A percentile compares a stretch with the other conserved stretches of the same genome.
phyloP scores from a whole-genome alignment of 495 filamentous ascomycete genomes.

The Penicillium paxilli region DNA sequence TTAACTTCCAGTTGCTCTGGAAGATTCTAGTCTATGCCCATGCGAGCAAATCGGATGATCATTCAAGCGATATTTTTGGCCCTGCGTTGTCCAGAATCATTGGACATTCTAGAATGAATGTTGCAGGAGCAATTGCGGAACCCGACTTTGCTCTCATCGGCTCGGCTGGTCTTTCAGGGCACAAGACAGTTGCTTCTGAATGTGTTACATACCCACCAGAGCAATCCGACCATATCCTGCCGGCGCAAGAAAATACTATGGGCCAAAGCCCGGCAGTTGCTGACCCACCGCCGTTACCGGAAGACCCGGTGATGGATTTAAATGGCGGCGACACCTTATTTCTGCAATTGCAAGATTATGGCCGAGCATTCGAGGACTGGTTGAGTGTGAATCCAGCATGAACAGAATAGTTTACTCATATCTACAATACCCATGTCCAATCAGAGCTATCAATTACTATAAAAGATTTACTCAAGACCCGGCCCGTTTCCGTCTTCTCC shows the following conservation, averaged over 20 bases:
- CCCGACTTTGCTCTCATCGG: slow-evolving; percentile 35
- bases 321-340: slow-evolving; percentile 23
- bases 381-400: slow-evolving; percentile 23
- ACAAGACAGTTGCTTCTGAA: slow-evolving; percentile 32
- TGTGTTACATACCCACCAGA: slow-evolving; percentile 36
- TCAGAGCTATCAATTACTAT: too few relatives aligned
- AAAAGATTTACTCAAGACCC: too few relatives aligned
- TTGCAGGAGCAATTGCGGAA: slow-evolving; percentile 17
- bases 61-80: slow-evolving; percentile 25
- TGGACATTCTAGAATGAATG: slow-evolving; percentile 5
- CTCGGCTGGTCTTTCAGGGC: slow-evolving; percentile 36
- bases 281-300: slow-evolving; percentile 14
- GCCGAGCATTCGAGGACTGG: slow-evolving; percentile 36
- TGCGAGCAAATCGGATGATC: slow-evolving; percentile 20
- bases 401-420: background rate
- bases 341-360: slow-evolving; percentile 34
- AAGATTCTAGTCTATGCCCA: slow-evolving; percentile 33
- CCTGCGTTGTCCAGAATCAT: slow-evolving; percentile 21
- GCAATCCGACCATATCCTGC: slow-evolving; percentile 21
- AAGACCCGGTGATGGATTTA: slow-evolving; percentile 19
- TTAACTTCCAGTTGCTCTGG: slow-evolving; percentile 31
- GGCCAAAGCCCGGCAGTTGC: slow-evolving; percentile 4
- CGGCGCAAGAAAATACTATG: slow-evolving; percentile 6
- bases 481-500: slow-evolving; percentile 20
- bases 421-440: too few relatives aligned